phyloP scores from a whole-genome alignment of 495 filamentous ascomycete species.

The Venustampulla echinocandica region DNA sequence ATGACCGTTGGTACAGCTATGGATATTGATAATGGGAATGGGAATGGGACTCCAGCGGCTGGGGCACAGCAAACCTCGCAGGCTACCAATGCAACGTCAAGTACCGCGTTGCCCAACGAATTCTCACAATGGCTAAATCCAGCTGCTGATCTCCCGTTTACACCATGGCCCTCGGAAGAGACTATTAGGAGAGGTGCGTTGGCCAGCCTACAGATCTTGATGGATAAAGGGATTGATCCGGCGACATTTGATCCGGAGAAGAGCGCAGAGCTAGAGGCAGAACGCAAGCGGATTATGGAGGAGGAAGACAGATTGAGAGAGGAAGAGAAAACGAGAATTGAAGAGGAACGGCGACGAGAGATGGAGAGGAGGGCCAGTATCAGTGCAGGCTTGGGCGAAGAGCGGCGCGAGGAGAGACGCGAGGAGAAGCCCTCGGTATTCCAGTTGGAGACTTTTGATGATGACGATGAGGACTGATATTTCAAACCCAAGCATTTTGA shows the following conservation, averaged over 20 bases:
- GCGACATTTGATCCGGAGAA: slow-evolving; percentile 44
- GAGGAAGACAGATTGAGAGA: slow-evolving; percentile 33
- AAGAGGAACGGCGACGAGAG: slow-evolving; percentile 17
- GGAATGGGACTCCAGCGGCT: slow-evolving; percentile 3
- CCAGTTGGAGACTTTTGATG: slow-evolving; percentile 33
- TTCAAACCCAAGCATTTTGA: too few species aligned
- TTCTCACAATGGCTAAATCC: slow-evolving; percentile 8
- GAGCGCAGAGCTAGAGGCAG: slow-evolving; percentile 36
- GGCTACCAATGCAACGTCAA: slow-evolving; percentile 1
- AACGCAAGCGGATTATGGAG: slow-evolving; percentile 35
- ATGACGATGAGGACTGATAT: slow-evolving; percentile 44
- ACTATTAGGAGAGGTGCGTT: slow-evolving; percentile 55
- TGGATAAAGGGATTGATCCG: slow-evolving; percentile 49
- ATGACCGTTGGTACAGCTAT: slow-evolving; percentile 7
- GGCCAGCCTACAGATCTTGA: slow-evolving; percentile 45
- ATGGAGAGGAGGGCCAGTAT: slow-evolving; percentile 31
- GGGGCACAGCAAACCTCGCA: slow-evolving; percentile 2
- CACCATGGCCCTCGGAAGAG: slow-evolving; percentile 61
- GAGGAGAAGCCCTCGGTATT: slow-evolving; percentile 45
- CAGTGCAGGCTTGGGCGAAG: slow-evolving; percentile 12
- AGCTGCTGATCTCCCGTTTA: slow-evolving; percentile 36
- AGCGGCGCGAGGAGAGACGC: too few species aligned
- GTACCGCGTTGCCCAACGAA: slow-evolving; percentile 1
- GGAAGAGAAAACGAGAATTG: slow-evolving; percentile 23
- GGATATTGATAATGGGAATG: slow-evolving; percentile 13